phyloP scores from a whole-genome alignment of 345 rosid species.

The Eucalyptus marginata region DNA sequence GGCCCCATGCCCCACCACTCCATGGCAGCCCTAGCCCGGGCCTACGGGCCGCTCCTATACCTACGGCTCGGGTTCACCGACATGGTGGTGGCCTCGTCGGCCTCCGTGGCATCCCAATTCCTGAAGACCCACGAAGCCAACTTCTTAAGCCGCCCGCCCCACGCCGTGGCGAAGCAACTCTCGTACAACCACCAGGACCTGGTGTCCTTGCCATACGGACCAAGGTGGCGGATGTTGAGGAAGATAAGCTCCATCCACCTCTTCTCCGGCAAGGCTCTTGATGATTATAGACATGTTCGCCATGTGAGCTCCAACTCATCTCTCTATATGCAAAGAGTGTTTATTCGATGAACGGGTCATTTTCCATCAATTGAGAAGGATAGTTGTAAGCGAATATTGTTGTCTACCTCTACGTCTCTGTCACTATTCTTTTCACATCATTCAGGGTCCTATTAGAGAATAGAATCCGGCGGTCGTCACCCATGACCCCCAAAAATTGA shows the following conservation, averaged over 20 bases:
- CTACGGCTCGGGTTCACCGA: slow-evolving; percentile 66
- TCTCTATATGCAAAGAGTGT: not conserved
- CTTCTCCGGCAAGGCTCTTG: slow-evolving; percentile 84
- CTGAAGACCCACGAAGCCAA: slow-evolving; percentile 68
- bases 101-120: slow-evolving; percentile 72
- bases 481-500: not conserved
- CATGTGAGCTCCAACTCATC: slow-evolving; percentile 25
- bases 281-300: slow-evolving; percentile 63
- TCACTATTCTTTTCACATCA: not conserved
- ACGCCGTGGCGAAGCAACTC: slow-evolving; percentile 68
- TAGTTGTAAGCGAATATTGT: not conserved
- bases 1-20: slow-evolving; percentile 66
- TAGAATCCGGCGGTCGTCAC: not conserved
- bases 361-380: not conserved
- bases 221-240: slow-evolving; percentile 76
- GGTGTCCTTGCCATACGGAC: slow-evolving; percentile 84
- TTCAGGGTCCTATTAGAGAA: not conserved
- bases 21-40: slow-evolving; percentile 36
- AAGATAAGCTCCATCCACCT: slow-evolving; percentile 77
- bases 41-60: slow-evolving; percentile 69
- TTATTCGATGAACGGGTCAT: not conserved
- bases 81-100: slow-evolving; percentile 74
- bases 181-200: slow-evolving; percentile 86
- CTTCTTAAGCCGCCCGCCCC: slow-evolving; percentile 86
- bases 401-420: not conserved